Percentiles rank a stretch among this genome's conserved stretches.
These are phyloP conservation scores for Moesziomyces antarcticus DNA, from an alignment of 1,284 basidiomycete species.

Conservation along the genomic window DNA sequence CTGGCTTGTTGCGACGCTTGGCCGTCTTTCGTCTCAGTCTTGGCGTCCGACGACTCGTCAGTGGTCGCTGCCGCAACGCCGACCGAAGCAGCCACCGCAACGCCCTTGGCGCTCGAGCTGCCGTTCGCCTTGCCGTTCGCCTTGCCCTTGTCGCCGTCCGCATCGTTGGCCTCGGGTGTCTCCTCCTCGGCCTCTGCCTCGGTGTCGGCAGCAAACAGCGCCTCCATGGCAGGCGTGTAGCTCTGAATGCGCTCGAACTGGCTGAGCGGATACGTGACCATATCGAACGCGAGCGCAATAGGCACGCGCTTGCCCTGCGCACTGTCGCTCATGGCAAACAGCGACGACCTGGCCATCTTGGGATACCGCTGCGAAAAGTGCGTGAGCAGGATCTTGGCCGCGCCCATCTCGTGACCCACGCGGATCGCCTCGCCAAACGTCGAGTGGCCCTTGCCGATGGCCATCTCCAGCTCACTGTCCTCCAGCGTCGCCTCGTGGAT, in stretches of 20 bases:
- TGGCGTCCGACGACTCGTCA: not conserved
- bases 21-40: not conserved
- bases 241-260: conserved; percentile 83
- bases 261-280: conserved; percentile 77
- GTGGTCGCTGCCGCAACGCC: conserved; percentile 5
- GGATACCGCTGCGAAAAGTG: conserved; percentile 96
- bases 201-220: conserved; percentile 75
- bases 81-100: conserved; percentile 6
- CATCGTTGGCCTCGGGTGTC: conserved; percentile 3
- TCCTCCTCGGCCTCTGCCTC: conserved; percentile 71
- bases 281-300: conserved; percentile 81
- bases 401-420: conserved; percentile 79
- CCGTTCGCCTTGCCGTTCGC: conserved; percentile 3
- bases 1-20: conserved; percentile 14
- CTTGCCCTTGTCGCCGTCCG: conserved; percentile 3
- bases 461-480: conserved; percentile 75
- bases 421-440: conserved; percentile 88
- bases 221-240: conserved; percentile 79
- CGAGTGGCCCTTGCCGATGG: conserved; percentile 82
- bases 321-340: conserved; percentile 14
- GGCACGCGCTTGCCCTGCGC: conserved; percentile 51
- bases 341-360: conserved; percentile 75
- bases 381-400: conserved; percentile 83
- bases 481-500: conserved; percentile 95
- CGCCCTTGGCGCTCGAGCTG: conserved; percentile 3